These are phyloP conservation scores for Albatrellus sp. DNA, from an alignment of 1,284 basidiomycete species.

Conservation along the genomic window DNA sequence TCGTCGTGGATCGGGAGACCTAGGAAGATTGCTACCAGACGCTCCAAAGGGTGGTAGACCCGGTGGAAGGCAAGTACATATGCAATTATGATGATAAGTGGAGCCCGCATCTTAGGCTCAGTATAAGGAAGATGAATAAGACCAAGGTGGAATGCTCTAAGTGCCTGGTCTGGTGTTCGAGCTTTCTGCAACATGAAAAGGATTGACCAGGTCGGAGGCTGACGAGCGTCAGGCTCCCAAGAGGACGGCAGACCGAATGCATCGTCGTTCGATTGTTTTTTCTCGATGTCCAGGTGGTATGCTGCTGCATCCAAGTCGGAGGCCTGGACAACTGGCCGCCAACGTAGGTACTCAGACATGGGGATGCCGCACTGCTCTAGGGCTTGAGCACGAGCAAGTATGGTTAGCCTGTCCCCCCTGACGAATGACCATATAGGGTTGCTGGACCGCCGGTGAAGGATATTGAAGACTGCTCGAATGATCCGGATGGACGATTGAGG, in stretches of 20 bases:
- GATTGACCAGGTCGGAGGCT: conserved; percentile 37
- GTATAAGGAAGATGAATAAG: conserved; percentile 22
- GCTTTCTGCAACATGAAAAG: conserved; percentile 36
- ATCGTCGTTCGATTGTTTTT: neutral
- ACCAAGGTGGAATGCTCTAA: conserved; percentile 24
- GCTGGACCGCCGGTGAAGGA: neutral
- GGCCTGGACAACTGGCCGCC: neutral
- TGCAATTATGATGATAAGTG: conserved; percentile 33
- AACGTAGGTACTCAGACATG: neutral
- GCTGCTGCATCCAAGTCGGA: neutral
- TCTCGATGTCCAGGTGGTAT: neutral
- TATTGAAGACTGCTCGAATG: neutral
- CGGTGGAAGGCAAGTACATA: conserved; percentile 37
- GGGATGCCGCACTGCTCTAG: neutral
- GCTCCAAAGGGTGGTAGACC: conserved; percentile 29
- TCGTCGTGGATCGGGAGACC: conserved; percentile 20
- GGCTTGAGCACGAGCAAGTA: neutral
- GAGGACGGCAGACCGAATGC: conserved; percentile 16
- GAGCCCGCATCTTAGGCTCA: conserved; percentile 22
- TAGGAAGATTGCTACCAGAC: conserved; percentile 33
- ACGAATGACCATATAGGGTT: neutral
- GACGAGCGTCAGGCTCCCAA: neutral
- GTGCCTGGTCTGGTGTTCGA: conserved; percentile 26
- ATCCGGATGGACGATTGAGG: neutral
- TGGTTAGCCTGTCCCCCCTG: neutral